Evolutionary conservation across 208 protist genomes (phyloP).

Genomic region (Crithidia acanthocephali): DNA sequence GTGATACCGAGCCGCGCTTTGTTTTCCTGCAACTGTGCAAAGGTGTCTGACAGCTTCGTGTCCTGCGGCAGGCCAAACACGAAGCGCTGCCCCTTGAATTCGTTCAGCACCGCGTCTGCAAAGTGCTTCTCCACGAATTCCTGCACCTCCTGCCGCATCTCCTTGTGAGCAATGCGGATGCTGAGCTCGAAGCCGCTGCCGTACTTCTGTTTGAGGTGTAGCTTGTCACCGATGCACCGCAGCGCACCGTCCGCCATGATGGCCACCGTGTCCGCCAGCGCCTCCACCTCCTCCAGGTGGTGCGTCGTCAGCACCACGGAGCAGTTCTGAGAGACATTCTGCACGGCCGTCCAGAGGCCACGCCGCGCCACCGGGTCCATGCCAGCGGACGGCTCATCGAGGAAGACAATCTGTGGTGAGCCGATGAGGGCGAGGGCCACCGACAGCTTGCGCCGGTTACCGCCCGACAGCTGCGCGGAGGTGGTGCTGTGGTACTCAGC

Average conservation of each 20-base stretch:
- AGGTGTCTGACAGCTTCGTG: slow-evolving; percentile 48
- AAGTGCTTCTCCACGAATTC: slow-evolving; percentile 48
- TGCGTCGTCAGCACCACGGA: slow-evolving; percentile 93
- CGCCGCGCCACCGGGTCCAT: slow-evolving; percentile 72
- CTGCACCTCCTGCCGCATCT: slow-evolving; percentile 33
- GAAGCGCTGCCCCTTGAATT: slow-evolving; percentile 50
- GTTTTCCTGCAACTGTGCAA: slow-evolving; percentile 46
- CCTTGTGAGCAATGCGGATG: slow-evolving; percentile 37
- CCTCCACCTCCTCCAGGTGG: slow-evolving; percentile 94
- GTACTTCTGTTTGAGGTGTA: slow-evolving; percentile 77
- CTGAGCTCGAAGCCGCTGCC: slow-evolving; percentile 68
- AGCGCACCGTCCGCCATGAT: slow-evolving; percentile 87
- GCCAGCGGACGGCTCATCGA: slow-evolving; percentile 77
- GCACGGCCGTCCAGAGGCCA: slow-evolving; percentile 70
- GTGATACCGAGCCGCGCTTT: slow-evolving; percentile 40
- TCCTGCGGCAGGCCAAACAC: slow-evolving; percentile 49
- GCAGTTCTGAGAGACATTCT: slow-evolving; percentile 63
- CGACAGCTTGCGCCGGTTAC: slow-evolving; percentile 80
- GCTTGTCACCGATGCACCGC: slow-evolving; percentile 74
- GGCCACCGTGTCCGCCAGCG: slow-evolving; percentile 66
- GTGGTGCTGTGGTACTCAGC: slow-evolving; percentile 34
- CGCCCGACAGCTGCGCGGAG: slow-evolving; percentile 46
- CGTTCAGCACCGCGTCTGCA: slow-evolving; percentile 34
- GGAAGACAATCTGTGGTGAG: slow-evolving; percentile 53
- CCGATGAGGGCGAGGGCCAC: slow-evolving; percentile 76